These are phyloP conservation scores for Nidula niveotomentosa DNA, from an alignment of 1,284 basidiomycete species.

Conservation along the genomic window DNA sequence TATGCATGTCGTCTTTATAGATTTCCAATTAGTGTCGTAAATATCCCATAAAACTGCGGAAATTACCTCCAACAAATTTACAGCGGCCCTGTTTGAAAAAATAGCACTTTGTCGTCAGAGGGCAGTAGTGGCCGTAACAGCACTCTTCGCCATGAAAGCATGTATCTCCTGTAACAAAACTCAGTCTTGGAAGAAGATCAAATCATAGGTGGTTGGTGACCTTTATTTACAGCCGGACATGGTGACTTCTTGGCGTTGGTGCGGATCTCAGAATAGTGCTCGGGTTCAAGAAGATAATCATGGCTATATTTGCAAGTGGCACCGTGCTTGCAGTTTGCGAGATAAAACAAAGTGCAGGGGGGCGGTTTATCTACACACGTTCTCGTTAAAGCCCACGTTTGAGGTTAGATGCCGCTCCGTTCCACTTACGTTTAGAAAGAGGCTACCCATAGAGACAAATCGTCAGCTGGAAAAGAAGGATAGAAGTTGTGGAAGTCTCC, in stretches of 20 bases:
- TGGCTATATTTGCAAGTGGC: conserved; percentile 56
- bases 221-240: conserved; percentile 55
- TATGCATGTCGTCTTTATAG: conserved; percentile 42
- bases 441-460: conserved; percentile 31
- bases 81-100: conserved; percentile 54
- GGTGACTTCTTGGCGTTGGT: conserved; percentile 58
- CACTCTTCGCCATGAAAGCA: conserved; percentile 60
- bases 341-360: conserved; percentile 62
- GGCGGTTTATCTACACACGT: conserved; percentile 49
- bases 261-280: conserved; percentile 49
- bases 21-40: conserved; percentile 14
- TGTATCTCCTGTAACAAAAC: conserved; percentile 36
- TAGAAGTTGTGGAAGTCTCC: neutral
- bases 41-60: neutral
- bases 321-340: conserved; percentile 55
- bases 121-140: conserved; percentile 61
- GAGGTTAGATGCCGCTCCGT: no score
- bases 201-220: conserved; percentile 15
- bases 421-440: conserved; percentile 54
- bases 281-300: conserved; percentile 51
- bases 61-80: conserved; percentile 55
- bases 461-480: no score
- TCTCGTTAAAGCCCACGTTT: no score
- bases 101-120: conserved; percentile 44
- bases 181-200: neutral